phyloP scores from a whole-genome alignment of 352 stramenopile genomes.

The Phytophthora agathidicida region DNA sequence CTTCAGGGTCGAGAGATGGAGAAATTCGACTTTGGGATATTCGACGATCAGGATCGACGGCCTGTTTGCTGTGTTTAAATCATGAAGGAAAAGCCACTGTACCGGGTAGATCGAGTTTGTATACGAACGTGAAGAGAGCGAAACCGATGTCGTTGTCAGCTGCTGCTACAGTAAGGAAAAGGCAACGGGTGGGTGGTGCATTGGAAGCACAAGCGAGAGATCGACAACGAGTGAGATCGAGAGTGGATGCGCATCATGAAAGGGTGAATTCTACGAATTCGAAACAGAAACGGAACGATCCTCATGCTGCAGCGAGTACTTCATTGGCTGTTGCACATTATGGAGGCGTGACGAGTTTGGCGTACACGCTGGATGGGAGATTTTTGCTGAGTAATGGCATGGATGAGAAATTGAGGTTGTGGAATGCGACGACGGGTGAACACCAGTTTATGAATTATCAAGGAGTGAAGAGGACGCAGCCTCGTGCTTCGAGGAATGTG shows the following conservation, averaged over 20 bases:
- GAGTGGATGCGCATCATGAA: conserved; percentile 25
- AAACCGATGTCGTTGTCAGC: conserved; percentile 39
- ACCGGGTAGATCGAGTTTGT: conserved; percentile 55
- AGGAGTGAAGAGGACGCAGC: conserved; percentile 31
- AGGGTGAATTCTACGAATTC: conserved; percentile 8
- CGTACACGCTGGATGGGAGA: conserved; percentile 67
- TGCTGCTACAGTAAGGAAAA: conserved; percentile 39
- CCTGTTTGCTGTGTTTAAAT: conserved; percentile 85
- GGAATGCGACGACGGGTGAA: conserved; percentile 58
- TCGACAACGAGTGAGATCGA: conserved; percentile 16
- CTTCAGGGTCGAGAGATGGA: conserved; percentile 59
- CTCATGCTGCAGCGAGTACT: conserved; percentile 54
- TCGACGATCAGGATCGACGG: conserved; percentile 77
- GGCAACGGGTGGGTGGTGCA: conserved; percentile 25
- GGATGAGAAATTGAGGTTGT: conserved; percentile 71
- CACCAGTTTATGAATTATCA: conserved; percentile 81
- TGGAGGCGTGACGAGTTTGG: conserved; percentile 59
- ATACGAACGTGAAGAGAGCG: conserved; percentile 53
- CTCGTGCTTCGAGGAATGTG: conserved; percentile 43
- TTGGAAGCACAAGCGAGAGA: conserved; percentile 31
- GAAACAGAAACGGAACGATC: conserved; percentile 47
- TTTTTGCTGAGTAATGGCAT: conserved; percentile 68
- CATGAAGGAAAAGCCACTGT: conserved; percentile 58
- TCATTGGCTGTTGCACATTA: conserved; percentile 59
- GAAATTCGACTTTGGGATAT: conserved; percentile 90